These are phyloP conservation scores for Verruconis gallopava DNA, from an alignment of 2,329 filamentous ascomycete species.

Conservation along the genomic window DNA sequence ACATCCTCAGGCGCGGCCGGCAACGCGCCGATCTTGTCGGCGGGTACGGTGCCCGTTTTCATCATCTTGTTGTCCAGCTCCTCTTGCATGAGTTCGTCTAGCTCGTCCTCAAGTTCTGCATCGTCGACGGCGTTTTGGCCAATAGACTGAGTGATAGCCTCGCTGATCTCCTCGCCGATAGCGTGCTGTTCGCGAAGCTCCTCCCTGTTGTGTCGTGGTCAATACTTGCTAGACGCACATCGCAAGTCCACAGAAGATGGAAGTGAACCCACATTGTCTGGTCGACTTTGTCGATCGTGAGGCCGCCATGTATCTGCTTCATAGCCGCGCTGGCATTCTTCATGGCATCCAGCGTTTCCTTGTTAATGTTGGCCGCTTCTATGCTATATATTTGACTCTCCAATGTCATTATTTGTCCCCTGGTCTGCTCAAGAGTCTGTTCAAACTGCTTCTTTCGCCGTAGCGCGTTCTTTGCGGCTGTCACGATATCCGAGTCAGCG, in stretches of 20 bases:
- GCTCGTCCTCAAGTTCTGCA: slow-evolving; percentile 69
- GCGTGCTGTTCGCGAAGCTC: slow-evolving; percentile 81
- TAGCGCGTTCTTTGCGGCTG: slow-evolving; percentile 80
- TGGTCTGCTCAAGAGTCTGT: slow-evolving; percentile 81
- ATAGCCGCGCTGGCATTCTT: slow-evolving; percentile 81
- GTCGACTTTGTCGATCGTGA: slow-evolving; percentile 91
- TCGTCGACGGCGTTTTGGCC: slow-evolving; percentile 67
- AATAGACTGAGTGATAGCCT: slow-evolving; percentile 62
- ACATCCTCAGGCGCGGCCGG: slow-evolving; percentile 57
- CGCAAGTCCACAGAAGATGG: background rate
- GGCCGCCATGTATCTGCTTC: slow-evolving; percentile 79
- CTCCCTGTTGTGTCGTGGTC: slow-evolving; percentile 48
- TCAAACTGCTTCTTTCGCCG: slow-evolving; percentile 92
- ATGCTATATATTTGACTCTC: slow-evolving; percentile 95
- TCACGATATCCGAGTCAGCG: background rate
- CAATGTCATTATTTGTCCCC: slow-evolving; percentile 76
- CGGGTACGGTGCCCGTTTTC: slow-evolving; percentile 70
- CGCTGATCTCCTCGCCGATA: slow-evolving; percentile 84
- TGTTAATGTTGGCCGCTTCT: slow-evolving; percentile 97
- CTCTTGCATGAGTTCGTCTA: slow-evolving; percentile 82
- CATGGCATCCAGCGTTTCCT: slow-evolving; percentile 90
- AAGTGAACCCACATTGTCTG: slow-evolving; percentile 67
- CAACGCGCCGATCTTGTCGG: slow-evolving; percentile 63
- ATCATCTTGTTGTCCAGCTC: slow-evolving; percentile 89
- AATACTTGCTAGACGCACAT: background rate